phyloP scores from a whole-genome alignment of 2,329 filamentous ascomycete genomes.

The Simplicillium sp. region DNA sequence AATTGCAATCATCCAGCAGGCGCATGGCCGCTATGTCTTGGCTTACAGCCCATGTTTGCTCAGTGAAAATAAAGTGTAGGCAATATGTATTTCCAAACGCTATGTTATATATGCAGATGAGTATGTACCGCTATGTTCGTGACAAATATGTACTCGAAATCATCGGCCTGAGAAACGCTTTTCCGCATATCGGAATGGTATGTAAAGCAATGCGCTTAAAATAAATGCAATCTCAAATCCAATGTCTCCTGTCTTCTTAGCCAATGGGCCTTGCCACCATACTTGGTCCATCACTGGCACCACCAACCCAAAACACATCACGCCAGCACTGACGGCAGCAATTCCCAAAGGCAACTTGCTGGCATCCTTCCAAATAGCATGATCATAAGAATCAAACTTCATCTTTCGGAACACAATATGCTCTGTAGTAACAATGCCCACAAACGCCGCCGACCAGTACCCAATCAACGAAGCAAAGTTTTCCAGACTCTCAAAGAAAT shows the following conservation, averaged over 20 bases:
- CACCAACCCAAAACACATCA: conserved; percentile 39
- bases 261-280: conserved; percentile 54
- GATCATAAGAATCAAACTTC: conserved; percentile 34
- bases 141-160: neutral
- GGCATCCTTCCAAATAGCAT: conserved; percentile 36
- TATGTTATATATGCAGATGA: too few relatives aligned
- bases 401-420: conserved; percentile 37
- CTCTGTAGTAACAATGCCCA: conserved; percentile 38
- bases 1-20: too few relatives aligned
- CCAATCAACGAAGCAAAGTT: conserved; percentile 49
- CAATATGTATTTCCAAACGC: too few relatives aligned
- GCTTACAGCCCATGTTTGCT: too few relatives aligned
- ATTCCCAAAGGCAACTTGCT: conserved; percentile 33
- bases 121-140: too few relatives aligned
- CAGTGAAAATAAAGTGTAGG: too few relatives aligned
- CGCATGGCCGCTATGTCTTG: too few relatives aligned
- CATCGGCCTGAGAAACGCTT: conserved; percentile 20
- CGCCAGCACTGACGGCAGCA: conserved; percentile 34
- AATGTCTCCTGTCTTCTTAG: conserved; percentile 50
- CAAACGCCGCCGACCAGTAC: conserved; percentile 48
- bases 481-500: conserved; percentile 48
- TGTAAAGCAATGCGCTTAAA: conserved; percentile 35
- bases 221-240: conserved; percentile 56
- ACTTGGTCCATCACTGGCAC: conserved; percentile 51
- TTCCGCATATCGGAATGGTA: conserved; percentile 37